Evolutionary conservation across 495 filamentous ascomycete species (phyloP), one percentile per base, ranked within the genome.

Genomic region (Evansstolkia leycettana): DNA sequence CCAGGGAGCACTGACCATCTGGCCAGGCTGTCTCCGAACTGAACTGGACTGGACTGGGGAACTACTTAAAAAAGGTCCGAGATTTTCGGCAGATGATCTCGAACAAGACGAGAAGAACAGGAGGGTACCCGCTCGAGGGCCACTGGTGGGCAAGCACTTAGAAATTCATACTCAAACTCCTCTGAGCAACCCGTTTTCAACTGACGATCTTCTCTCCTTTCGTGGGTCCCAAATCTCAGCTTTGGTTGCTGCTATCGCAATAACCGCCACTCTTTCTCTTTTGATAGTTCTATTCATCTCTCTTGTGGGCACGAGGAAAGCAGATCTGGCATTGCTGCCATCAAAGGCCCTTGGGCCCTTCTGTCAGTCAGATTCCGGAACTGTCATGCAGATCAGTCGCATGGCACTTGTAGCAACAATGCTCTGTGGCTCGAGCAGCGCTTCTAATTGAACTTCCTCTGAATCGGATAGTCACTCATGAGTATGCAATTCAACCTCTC

Each of bases 341-440:
- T 29, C 28, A 23, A n/a, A n/a, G n/a, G n/a, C n/a, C n/a, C n/a
- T n/a, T n/a, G n/a, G n/a, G n/a, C n/a, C 20, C 20, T 23, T 23
- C 20, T 9, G 4, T 9, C 20, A 5, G 20, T 9, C 20, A 23
- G 20, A 4, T 23, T 23, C 20, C 20, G 28, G 12, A 29, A 32
- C 30, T 44, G 37, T 29, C 41, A 40, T 44, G 41, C 41, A 44
- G 41, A 44, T 44, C 41, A 33, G 28, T 40, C 37, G 37, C 33
- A 40, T 44, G 41, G 28, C 41, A 44, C 12, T 28, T 28, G 33
- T n/a, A 23, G 35, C 20, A 43, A 34, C 20, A 43, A 34, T 33
- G 36, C 16, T 44, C 39, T 44, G 41, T 38, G 36, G 30, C 32
- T 39, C 29, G 26, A 16, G 15, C 31, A 39, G 31, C 24, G 12